Percentiles rank a stretch among this genome's conserved stretches.
Conservation (phyloP, 768 basidiomycete genomes). For the Daedaleopsis nitida region DNA sequence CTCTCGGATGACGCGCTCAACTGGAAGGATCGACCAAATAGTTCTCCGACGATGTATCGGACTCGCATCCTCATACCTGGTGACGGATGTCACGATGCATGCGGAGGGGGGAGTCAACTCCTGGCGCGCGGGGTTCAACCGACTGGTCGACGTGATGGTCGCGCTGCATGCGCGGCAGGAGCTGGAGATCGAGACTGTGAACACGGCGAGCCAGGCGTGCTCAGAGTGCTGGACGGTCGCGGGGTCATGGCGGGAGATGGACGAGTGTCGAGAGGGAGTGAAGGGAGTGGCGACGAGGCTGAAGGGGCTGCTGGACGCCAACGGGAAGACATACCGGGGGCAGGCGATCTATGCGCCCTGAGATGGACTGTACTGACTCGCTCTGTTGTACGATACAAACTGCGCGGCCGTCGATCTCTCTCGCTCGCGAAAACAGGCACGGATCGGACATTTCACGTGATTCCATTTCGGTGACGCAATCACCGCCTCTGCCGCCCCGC, state of each 20-base stretch:
- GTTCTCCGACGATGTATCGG: slow-evolving; percentile 64
- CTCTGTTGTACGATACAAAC: not conserved
- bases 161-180: slow-evolving; percentile 68
- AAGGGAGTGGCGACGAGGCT: slow-evolving; percentile 62
- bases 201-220: slow-evolving; percentile 67
- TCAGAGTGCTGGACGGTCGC: slow-evolving; percentile 82
- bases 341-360: slow-evolving; percentile 39
- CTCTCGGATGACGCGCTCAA: slow-evolving; percentile 48
- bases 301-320: slow-evolving; percentile 55
- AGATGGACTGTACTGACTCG: slow-evolving; percentile 4
- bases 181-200: slow-evolving; percentile 76
- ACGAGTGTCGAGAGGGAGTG: slow-evolving; percentile 63
- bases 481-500: slow-evolving; percentile 5
- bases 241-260: slow-evolving; percentile 67
- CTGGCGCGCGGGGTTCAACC: slow-evolving; percentile 69
- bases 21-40: slow-evolving; percentile 58
- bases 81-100: slow-evolving; percentile 73
- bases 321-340: slow-evolving; percentile 47
- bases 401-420: not conserved
- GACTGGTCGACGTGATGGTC: slow-evolving; percentile 70
- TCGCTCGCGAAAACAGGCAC: not conserved
- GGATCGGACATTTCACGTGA: slow-evolving; percentile 11
- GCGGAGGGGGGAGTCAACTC: slow-evolving; percentile 54
- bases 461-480: not conserved
- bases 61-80: slow-evolving; percentile 76